These are phyloP conservation scores for Pelargonium fulgidum DNA, from an alignment of 441 rosid species.

Conservation along the genomic window DNA sequence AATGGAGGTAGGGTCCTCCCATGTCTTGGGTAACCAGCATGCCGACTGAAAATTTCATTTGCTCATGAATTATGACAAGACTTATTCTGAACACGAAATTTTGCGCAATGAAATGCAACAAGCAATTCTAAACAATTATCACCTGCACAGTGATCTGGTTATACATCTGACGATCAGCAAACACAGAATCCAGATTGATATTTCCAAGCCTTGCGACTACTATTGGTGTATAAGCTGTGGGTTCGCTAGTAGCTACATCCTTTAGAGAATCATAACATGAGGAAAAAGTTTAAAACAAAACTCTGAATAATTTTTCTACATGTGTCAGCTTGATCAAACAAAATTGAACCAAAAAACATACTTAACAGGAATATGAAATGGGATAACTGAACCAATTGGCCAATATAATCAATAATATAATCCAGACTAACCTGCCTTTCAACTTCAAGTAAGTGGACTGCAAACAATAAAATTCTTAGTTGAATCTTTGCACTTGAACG, in stretches of 20 bases:
- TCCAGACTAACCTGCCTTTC: conserved; percentile 57
- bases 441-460: conserved; percentile 66
- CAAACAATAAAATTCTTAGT: conserved; percentile 58
- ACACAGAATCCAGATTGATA: conserved; percentile 53
- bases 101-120: conserved; percentile 16
- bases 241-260: conserved; percentile 48
- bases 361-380: conserved; percentile 8
- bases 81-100: conserved; percentile 23
- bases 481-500: conserved; percentile 58
- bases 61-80: conserved; percentile 5
- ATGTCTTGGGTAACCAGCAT: background rate
- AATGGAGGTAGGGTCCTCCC: background rate
- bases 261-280: conserved; percentile 33
- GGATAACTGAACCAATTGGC: background rate
- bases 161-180: conserved; percentile 62
- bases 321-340: background rate
- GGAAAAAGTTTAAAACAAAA: conserved; percentile 17
- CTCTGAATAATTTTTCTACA: conserved; percentile 10
- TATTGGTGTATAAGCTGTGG: conserved; percentile 45
- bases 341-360: conserved; percentile 13
- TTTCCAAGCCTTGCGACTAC: conserved; percentile 58
- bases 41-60: background rate
- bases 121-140: conserved; percentile 21
- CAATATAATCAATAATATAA: conserved; percentile 4
- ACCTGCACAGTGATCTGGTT: conserved; percentile 78